Evolutionary conservation across 2,329 filamentous ascomycete genomes (phyloP).

Genomic region (Pestalotiopsis sp.): DNA sequence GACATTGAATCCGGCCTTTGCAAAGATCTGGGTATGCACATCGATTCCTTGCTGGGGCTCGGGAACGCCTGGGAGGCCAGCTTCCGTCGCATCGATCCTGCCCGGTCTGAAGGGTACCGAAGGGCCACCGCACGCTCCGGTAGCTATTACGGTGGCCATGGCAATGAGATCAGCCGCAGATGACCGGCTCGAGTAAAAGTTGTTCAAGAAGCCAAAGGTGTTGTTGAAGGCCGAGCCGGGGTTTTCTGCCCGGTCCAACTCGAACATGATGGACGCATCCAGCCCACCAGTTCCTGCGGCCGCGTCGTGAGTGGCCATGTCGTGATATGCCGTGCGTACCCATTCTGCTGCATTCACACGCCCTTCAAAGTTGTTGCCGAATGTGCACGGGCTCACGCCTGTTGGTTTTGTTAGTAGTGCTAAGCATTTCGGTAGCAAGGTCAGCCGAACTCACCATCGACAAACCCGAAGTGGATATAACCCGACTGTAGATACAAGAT

Average conservation of each 20-base stretch:
- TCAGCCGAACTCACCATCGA: constrained; percentile 16
- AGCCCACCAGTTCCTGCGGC: constrained; percentile 22
- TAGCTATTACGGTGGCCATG: constrained; percentile 30
- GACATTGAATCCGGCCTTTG: constrained; percentile 33
- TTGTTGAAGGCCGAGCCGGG: constrained; percentile 24
- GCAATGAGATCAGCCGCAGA: constrained; percentile 35
- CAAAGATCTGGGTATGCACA: constrained; percentile 29
- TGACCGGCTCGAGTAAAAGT: constrained; percentile 24
- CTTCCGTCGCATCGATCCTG: constrained; percentile 31
- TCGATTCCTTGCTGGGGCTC: constrained; percentile 31
- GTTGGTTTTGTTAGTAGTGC: constrained; percentile 8
- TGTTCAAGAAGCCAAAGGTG: constrained; percentile 24
- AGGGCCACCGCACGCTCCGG: constrained; percentile 24
- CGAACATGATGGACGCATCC: constrained; percentile 25
- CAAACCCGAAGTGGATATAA: constrained; percentile 16
- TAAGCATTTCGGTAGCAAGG: background rate
- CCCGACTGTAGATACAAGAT: constrained; percentile 15
- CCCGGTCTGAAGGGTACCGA: constrained; percentile 33
- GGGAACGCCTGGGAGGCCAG: constrained; percentile 34
- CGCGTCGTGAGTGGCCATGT: constrained; percentile 24
- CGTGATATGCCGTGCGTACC: constrained; percentile 27
- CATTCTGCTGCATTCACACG: constrained; percentile 24
- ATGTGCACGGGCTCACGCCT: constrained; percentile 19
- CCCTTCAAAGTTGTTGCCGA: constrained; percentile 13
- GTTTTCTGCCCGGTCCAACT: constrained; percentile 23